phyloP scores from a whole-genome alignment of 495 filamentous ascomycete species.

The Penicillium fimorum region DNA sequence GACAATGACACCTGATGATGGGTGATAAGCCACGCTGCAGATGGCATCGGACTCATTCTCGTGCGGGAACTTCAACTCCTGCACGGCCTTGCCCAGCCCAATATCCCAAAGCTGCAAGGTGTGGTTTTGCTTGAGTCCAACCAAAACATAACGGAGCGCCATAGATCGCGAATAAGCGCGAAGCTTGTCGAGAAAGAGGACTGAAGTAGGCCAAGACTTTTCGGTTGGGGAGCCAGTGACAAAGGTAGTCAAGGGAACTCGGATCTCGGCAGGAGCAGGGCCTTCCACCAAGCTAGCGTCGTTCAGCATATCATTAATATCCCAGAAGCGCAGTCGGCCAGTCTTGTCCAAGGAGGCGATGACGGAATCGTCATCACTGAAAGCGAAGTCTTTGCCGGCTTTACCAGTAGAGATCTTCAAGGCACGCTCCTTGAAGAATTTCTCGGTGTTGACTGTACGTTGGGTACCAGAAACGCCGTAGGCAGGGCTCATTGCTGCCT shows the following conservation, averaged over 20 bases:
- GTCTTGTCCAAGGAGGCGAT: conserved; percentile 97
- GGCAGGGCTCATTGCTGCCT: conserved; percentile 65
- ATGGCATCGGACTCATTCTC: conserved; percentile 95
- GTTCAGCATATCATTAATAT: conserved; percentile 73
- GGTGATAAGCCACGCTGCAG: conserved; percentile 92
- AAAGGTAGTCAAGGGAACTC: conserved; percentile 73
- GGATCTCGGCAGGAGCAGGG: conserved; percentile 65
- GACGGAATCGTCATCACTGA: conserved; percentile 91
- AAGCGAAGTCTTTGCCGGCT: conserved; percentile 95
- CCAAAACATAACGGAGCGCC: conserved; percentile 88
- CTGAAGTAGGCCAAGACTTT: conserved; percentile 93
- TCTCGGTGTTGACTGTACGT: conserved; percentile 76
- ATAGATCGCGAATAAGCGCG: conserved; percentile 82
- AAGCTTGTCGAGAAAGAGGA: conserved; percentile 92
- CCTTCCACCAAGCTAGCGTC: conserved; percentile 54
- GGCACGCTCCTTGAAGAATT: conserved; percentile 78
- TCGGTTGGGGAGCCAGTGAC: conserved; percentile 74
- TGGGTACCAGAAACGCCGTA: conserved; percentile 70
- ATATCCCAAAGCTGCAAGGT: conserved; percentile 99
- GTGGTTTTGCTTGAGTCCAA: conserved; percentile 99
- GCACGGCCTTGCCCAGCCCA: conserved; percentile 87
- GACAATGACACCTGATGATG: conserved; percentile 83
- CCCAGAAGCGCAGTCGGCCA: conserved; percentile 95
- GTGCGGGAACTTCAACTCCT: conserved; percentile 95
- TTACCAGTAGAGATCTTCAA: conserved; percentile 95